Percentiles rank a stretch among this genome's conserved stretches.
These are phyloP conservation scores for Cyphellophora attinorum DNA, from an alignment of 2,329 filamentous ascomycete species.

Conservation along the genomic window DNA sequence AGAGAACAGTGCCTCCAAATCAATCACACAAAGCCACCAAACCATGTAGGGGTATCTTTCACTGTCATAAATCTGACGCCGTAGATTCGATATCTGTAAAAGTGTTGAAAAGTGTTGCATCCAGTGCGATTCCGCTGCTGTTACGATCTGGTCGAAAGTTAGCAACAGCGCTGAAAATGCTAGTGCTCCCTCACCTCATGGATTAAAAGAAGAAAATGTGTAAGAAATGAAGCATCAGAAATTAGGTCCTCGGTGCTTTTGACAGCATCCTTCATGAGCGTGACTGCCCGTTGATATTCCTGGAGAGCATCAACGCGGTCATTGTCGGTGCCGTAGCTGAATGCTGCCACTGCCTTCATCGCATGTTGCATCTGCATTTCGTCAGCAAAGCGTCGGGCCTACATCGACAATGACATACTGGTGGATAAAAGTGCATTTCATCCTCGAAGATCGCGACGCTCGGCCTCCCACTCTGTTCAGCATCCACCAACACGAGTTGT, in stretches of 20 bases:
- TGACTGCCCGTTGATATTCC: slow-evolving; percentile 45
- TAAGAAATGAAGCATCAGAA: slow-evolving; percentile 47
- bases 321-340: slow-evolving; percentile 39
- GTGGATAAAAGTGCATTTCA: slow-evolving; percentile 40
- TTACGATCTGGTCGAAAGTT: slow-evolving; percentile 31
- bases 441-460: slow-evolving; percentile 35
- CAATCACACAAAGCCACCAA: slow-evolving; percentile 46
- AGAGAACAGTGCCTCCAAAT: slow-evolving; percentile 46
- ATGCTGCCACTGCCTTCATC: slow-evolving; percentile 48
- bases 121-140: slow-evolving; percentile 39
- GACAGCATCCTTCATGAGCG: slow-evolving; percentile 35
- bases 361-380: slow-evolving; percentile 43
- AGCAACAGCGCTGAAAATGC: slow-evolving; percentile 1
- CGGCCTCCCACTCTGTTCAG: slow-evolving; percentile 20
- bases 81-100: slow-evolving; percentile 38
- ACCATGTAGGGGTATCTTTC: slow-evolving; percentile 43
- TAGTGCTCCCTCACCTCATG: slow-evolving; percentile 39
- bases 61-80: slow-evolving; percentile 32
- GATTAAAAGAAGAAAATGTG: slow-evolving; percentile 47
- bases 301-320: slow-evolving; percentile 41
- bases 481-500: slow-evolving; percentile 27
- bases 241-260: slow-evolving; percentile 40
- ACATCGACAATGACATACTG: too few relatives aligned
- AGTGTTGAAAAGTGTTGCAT: slow-evolving; percentile 45
- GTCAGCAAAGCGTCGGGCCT: slow-evolving; percentile 4